Conservation (phyloP, 495 filamentous ascomycete species). For the Parmelia sp. region DNA sequence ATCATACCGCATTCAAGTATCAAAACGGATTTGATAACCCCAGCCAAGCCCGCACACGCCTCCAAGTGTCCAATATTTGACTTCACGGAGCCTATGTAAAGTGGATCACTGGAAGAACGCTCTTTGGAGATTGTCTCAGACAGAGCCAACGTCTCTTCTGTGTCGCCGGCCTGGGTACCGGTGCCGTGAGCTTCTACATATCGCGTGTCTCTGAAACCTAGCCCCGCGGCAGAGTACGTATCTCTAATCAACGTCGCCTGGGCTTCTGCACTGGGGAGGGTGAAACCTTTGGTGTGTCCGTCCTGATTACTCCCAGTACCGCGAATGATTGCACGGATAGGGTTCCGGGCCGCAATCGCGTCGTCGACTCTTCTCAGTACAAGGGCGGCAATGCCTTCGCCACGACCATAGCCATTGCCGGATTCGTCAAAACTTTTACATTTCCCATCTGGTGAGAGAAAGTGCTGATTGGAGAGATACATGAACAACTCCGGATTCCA, state of each 20-base stretch:
- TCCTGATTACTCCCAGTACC: constrained; percentile 34
- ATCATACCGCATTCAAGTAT: constrained; percentile 40
- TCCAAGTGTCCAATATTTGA: constrained; percentile 30
- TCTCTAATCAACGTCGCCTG: constrained; percentile 23
- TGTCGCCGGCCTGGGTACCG: constrained; percentile 3
- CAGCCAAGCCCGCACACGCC: constrained; percentile 40
- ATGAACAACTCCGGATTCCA: too few species aligned
- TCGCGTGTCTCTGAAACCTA: constrained; percentile 14
- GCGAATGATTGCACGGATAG: constrained; percentile 35
- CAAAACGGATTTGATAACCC: constrained; percentile 45
- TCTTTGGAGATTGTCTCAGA: constrained; percentile 22
- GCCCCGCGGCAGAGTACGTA: constrained; percentile 7
- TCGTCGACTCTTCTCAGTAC: constrained; percentile 31
- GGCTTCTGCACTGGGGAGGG: constrained; percentile 26
- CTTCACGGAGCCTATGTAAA: constrained; percentile 28
- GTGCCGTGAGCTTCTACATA: constrained; percentile 37
- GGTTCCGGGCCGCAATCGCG: constrained; percentile 33
- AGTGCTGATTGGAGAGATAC: not conserved
- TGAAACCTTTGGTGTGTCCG: constrained; percentile 33
- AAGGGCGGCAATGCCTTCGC: constrained; percentile 30
- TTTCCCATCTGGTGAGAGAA: constrained; percentile 26
- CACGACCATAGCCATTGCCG: constrained; percentile 35
- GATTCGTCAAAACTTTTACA: constrained; percentile 32
- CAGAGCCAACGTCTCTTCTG: constrained; percentile 25
- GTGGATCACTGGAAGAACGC: constrained; percentile 14